Conservation (phyloP, 2,329 filamentous ascomycete species). For the Sporothrix pallida region DNA sequence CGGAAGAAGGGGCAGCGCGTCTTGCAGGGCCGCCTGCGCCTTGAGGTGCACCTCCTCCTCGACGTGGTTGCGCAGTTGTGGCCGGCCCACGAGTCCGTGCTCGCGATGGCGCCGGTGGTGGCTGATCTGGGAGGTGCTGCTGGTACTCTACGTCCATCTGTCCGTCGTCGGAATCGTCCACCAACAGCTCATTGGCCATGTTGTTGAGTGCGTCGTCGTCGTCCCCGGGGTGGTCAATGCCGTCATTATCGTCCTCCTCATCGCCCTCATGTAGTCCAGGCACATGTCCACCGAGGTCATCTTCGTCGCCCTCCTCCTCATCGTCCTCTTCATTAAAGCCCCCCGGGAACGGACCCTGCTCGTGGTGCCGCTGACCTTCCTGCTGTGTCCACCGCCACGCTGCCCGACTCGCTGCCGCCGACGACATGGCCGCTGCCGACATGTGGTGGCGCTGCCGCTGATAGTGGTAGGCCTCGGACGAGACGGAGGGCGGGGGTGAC, state of each 20-base stretch:
- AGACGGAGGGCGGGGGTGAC: slow-evolving; percentile 18
- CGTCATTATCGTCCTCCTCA: slow-evolving; percentile 20
- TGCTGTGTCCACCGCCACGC: slow-evolving; percentile 33
- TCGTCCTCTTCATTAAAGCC: slow-evolving; percentile 38
- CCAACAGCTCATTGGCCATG: slow-evolving; percentile 11
- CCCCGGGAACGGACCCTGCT: slow-evolving; percentile 30
- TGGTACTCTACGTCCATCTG: slow-evolving; percentile 37
- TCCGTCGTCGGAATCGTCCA: slow-evolving; percentile 30
- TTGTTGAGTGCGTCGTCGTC: neutral
- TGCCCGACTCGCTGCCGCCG: slow-evolving; percentile 27
- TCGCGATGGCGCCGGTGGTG: slow-evolving; percentile 14
- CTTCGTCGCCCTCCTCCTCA: slow-evolving; percentile 17
- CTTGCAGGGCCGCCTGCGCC: neutral
- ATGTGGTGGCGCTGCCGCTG: slow-evolving; percentile 32
- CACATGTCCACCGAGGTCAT: neutral
- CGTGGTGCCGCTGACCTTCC: slow-evolving; percentile 31
- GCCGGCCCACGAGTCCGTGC: neutral
- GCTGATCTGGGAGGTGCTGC: neutral
- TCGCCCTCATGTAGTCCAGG: slow-evolving; percentile 10
- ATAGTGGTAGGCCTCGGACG: slow-evolving; percentile 25
- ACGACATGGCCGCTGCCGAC: slow-evolving; percentile 32
- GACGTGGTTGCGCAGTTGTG: too few relatives aligned
- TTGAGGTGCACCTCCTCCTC: neutral
- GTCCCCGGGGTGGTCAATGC: neutral
- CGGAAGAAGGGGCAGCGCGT: neutral